phyloP scores from a whole-genome alignment of 1,139 yeast species.

The Taiozyma sp. region DNA sequence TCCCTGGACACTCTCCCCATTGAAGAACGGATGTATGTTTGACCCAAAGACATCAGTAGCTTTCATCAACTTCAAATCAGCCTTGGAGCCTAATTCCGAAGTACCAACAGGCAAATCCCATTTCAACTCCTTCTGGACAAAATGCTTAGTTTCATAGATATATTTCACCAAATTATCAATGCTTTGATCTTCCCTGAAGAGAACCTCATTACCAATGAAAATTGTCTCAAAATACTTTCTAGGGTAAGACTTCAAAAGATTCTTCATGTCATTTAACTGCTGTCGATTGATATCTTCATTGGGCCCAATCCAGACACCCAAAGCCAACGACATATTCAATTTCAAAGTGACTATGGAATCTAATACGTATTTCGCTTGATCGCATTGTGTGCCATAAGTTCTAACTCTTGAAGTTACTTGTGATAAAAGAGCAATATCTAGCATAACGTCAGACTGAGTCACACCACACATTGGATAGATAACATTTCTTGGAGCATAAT shows the following conservation, averaged over 20 bases:
- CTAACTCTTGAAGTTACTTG: conserved; percentile 54
- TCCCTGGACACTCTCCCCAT: conserved; percentile 46
- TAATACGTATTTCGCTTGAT: conserved; percentile 48
- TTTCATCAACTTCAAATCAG: conserved; percentile 29
- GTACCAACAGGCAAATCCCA: conserved; percentile 44
- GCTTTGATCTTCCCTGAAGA: conserved; percentile 49
- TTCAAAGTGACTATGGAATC: conserved; percentile 47
- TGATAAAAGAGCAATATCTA: conserved; percentile 54
- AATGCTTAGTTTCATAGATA: conserved; percentile 39
- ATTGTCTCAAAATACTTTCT: conserved; percentile 44
- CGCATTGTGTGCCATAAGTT: conserved; percentile 61
- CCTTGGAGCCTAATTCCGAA: conserved; percentile 44
- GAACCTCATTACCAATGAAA: conserved; percentile 59
- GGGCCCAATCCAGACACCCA: conserved; percentile 62
- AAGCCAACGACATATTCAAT: conserved; percentile 50
- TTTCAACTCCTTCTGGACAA: conserved; percentile 36
- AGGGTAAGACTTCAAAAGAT: conserved; percentile 41
- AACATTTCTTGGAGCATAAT: conserved; percentile 53
- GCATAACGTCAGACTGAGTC: conserved; percentile 41
- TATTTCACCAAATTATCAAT: conserved; percentile 35
- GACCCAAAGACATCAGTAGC: conserved; percentile 56
- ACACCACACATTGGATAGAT: conserved; percentile 48
- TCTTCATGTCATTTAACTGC: conserved; percentile 42
- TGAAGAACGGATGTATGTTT: conserved; percentile 66
- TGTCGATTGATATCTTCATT: conserved; percentile 36